These are phyloP conservation scores for Ganoderma boninense DNA, from an alignment of 1,284 basidiomycete species.

Conservation along the genomic window DNA sequence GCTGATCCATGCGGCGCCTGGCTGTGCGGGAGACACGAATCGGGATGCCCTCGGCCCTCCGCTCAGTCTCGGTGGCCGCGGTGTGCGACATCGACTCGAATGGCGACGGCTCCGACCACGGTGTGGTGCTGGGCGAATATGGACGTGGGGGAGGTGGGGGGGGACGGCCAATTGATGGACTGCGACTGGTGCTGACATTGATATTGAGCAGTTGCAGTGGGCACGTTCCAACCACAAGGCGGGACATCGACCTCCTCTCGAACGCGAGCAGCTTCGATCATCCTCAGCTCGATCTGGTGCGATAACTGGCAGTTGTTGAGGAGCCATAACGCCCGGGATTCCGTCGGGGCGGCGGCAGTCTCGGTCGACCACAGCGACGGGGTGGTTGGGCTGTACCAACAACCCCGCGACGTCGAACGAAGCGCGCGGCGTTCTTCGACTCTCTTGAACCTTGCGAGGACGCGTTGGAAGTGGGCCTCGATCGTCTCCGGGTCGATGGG, in stretches of 20 bases:
- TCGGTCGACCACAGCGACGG: background rate
- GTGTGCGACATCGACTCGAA: background rate
- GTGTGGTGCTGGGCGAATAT: background rate
- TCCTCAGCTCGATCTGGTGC: background rate
- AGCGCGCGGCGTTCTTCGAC: background rate
- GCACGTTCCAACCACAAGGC: too few relatives aligned
- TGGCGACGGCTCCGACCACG: background rate
- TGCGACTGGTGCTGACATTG: constrained; percentile 1
- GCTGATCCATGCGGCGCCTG: background rate
- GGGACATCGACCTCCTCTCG: background rate
- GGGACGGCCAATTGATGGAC: background rate
- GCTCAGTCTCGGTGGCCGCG: background rate
- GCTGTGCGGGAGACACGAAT: background rate
- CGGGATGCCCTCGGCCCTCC: background rate
- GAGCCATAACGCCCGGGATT: background rate
- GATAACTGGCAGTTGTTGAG: background rate
- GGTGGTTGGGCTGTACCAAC: constrained; percentile 4
- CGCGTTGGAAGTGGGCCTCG: background rate
- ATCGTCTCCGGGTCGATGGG: background rate
- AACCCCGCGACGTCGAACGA: background rate
- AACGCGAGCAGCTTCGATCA: background rate
- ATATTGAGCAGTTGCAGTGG: background rate
- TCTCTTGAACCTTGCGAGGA: background rate
- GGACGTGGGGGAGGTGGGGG: background rate
- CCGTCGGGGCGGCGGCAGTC: background rate